Conservation (phyloP, 164 flowering plant genomes). For the Vitis riparia region DNA sequence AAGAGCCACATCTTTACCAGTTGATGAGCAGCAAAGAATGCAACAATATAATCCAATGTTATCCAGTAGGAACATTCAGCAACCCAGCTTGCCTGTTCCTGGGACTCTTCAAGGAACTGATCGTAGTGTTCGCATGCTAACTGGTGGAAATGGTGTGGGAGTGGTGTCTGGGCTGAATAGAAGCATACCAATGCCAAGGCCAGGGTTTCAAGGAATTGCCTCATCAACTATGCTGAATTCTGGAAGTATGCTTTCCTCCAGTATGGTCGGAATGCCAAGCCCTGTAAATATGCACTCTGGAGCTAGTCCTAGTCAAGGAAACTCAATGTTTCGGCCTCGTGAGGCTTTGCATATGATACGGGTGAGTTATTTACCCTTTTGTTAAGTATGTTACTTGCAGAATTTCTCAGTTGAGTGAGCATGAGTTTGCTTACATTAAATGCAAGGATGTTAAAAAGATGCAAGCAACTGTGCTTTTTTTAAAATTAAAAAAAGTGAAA, state of each 20-base stretch:
- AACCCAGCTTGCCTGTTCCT: constrained; percentile 50
- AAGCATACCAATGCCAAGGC: constrained; percentile 68
- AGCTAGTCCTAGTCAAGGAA: constrained; percentile 68
- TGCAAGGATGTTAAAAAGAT: no score
- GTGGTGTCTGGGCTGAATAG: constrained; percentile 61
- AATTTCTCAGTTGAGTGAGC: no score
- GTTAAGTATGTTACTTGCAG: no score
- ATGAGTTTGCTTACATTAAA: no score
- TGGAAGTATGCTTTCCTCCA: constrained; percentile 65
- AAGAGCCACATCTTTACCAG: constrained; percentile 52
- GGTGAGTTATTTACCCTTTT: constrained; percentile 43
- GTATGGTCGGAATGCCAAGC: constrained; percentile 59
- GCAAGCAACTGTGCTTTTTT: no score
- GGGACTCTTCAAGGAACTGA: constrained; percentile 57
- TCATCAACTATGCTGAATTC: constrained; percentile 64
- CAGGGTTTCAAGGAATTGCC: constrained; percentile 74
- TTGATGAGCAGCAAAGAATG: constrained; percentile 80
- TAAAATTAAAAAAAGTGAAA: no score
- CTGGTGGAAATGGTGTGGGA: constrained; percentile 73
- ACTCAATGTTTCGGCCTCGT: constrained; percentile 67
- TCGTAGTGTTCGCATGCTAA: constrained; percentile 60
- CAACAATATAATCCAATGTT: constrained; percentile 71
- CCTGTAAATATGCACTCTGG: constrained; percentile 66
- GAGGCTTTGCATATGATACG: constrained; percentile 72
- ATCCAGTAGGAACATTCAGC: constrained; percentile 63